Conservation (phyloP, 2,329 filamentous ascomycete species). For the Biscogniauxia mediterranea region DNA sequence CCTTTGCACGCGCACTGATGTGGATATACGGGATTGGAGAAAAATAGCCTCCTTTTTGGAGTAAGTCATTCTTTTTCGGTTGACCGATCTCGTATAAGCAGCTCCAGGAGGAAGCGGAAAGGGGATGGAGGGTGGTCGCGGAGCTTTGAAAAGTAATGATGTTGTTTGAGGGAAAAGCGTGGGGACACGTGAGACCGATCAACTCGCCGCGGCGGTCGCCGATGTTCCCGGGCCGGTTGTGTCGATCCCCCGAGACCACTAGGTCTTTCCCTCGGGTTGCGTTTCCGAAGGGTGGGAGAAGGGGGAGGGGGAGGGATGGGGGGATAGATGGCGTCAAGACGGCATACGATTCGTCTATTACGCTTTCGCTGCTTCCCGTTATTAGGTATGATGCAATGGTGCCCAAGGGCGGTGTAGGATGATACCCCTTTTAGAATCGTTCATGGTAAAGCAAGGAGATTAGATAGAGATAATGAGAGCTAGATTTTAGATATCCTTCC, state of each 20-base stretch:
- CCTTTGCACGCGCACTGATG: neutral
- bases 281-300: neutral
- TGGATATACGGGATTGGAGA: neutral
- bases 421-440: constrained; percentile 32
- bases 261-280: neutral
- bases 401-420: constrained; percentile 29
- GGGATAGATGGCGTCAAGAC: too few species aligned
- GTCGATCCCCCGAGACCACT: neutral
- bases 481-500: too few species aligned
- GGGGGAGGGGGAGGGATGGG: too few species aligned
- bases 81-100: too few species aligned
- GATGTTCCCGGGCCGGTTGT: neutral
- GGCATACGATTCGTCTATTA: too few species aligned
- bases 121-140: too few species aligned
- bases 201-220: neutral
- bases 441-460: constrained; percentile 24
- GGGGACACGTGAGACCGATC: neutral
- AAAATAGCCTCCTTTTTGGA: constrained; percentile 31
- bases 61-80: too few species aligned
- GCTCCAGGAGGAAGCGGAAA: too few species aligned
- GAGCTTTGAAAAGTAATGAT: too few species aligned
- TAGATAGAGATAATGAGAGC: neutral
- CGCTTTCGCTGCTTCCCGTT: neutral
- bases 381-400: constrained; percentile 26
- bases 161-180: too few species aligned